Conservation (phyloP, 2,329 filamentous ascomycete species). For the Scedosporium dehoogii region DNA sequence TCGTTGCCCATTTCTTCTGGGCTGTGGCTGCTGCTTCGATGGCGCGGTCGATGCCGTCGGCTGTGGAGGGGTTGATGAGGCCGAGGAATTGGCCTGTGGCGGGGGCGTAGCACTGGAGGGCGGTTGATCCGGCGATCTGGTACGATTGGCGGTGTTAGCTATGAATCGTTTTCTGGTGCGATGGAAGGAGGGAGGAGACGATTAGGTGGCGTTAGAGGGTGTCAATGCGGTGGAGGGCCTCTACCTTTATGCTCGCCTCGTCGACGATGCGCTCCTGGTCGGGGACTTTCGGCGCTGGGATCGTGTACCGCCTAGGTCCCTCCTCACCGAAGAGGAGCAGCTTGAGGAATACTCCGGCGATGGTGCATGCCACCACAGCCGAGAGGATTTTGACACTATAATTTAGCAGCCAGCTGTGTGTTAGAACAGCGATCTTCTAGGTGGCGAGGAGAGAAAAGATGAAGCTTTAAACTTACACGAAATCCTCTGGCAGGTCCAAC, state of each 20-base stretch:
- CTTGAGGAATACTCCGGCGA: constrained; percentile 1
- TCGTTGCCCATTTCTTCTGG: constrained; percentile 67
- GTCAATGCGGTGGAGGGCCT: background rate
- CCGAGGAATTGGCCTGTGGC: constrained; percentile 81
- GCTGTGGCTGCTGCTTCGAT: constrained; percentile 65
- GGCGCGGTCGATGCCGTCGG: constrained; percentile 67
- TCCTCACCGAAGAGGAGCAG: constrained; percentile 18
- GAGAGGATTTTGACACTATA: background rate
- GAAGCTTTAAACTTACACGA: background rate
- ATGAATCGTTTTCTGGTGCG: constrained; percentile 3
- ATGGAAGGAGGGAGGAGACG: background rate
- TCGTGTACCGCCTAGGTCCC: constrained; percentile 45
- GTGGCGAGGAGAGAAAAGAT: background rate
- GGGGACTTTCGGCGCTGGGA: constrained; percentile 53
- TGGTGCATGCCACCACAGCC: background rate
- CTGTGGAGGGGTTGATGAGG: constrained; percentile 64
- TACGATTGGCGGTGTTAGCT: background rate
- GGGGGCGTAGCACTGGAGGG: constrained; percentile 79
- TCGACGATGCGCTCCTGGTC: constrained; percentile 48
- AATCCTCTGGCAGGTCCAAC: background rate
- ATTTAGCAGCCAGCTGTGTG: background rate
- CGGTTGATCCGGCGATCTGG: constrained; percentile 49
- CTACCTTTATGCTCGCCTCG: constrained; percentile 49
- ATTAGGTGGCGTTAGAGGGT: background rate
- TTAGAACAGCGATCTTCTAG: background rate